phyloP scores from a whole-genome alignment of 345 rosid species.

The Rhodomyrtus tomentosa region DNA sequence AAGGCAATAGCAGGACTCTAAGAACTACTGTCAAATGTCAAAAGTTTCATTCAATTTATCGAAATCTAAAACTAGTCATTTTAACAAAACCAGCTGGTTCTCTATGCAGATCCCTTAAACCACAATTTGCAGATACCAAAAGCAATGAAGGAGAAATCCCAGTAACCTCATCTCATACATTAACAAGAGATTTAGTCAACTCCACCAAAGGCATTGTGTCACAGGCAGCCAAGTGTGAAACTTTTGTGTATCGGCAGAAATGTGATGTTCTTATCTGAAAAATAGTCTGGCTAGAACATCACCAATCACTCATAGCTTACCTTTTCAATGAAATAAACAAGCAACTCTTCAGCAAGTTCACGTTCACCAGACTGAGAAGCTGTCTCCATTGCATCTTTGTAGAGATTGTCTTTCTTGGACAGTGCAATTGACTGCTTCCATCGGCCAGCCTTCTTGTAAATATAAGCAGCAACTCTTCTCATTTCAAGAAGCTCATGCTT shows the following conservation, averaged over 20 bases:
- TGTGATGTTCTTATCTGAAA: background rate
- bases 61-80: background rate
- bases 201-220: background rate
- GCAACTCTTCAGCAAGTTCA: constrained; percentile 93
- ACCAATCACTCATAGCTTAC: constrained; percentile 11
- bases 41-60: background rate
- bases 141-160: background rate
- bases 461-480: constrained; percentile 99
- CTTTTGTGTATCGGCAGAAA: background rate
- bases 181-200: background rate
- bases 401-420: constrained; percentile 87
- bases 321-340: constrained; percentile 91
- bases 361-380: constrained; percentile 97
- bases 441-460: constrained; percentile 95
- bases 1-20: background rate
- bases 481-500: constrained; percentile 97
- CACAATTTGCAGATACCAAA: background rate
- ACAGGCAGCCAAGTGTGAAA: background rate
- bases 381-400: constrained; percentile 98
- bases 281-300: background rate
- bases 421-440: constrained; percentile 98
- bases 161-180: background rate
- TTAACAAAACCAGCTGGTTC: background rate
- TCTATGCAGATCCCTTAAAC: background rate
- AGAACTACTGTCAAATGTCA: background rate